Evolutionary conservation across 2,329 filamentous ascomycete genomes (phyloP).

Genomic region (Leptographium galeiforme): DNA sequence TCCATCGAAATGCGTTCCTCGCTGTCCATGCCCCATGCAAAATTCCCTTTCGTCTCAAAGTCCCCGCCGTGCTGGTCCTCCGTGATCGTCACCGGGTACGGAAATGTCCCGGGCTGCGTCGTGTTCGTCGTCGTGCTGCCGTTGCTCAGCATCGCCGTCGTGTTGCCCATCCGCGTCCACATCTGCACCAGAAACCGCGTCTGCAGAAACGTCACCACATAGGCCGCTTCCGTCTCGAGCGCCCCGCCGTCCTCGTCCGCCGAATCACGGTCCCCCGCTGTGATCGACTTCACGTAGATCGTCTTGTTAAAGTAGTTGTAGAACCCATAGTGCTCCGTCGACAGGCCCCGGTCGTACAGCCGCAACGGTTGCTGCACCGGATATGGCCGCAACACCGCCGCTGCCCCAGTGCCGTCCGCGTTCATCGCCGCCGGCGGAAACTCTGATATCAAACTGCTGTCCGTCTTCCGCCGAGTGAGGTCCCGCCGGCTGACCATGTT

Average conservation of each 20-base stretch:
- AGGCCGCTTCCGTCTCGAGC: conserved; percentile 36
- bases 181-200: conserved; percentile 52
- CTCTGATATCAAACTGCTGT: conserved; percentile 14
- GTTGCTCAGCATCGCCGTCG: conserved; percentile 25
- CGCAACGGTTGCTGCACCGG: conserved; percentile 65
- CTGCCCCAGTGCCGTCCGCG: conserved; percentile 56
- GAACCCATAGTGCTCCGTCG: conserved; percentile 83
- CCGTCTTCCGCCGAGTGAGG: neutral
- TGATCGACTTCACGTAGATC: conserved; percentile 59
- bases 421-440: conserved; percentile 53
- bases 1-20: conserved; percentile 29
- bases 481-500: conserved; percentile 13
- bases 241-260: conserved; percentile 38
- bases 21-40: conserved; percentile 33
- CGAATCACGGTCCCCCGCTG: conserved; percentile 22
- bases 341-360: conserved; percentile 69
- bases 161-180: conserved; percentile 41
- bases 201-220: conserved; percentile 44
- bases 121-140: conserved; percentile 17
- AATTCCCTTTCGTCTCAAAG: conserved; percentile 36
- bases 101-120: conserved; percentile 43
- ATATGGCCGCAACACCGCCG: conserved; percentile 58
- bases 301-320: conserved; percentile 84
- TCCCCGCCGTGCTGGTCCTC: conserved; percentile 51
- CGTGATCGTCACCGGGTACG: conserved; percentile 48